phyloP scores from a whole-genome alignment of 768 basidiomycete genomes.

The Collybia mongolica region DNA sequence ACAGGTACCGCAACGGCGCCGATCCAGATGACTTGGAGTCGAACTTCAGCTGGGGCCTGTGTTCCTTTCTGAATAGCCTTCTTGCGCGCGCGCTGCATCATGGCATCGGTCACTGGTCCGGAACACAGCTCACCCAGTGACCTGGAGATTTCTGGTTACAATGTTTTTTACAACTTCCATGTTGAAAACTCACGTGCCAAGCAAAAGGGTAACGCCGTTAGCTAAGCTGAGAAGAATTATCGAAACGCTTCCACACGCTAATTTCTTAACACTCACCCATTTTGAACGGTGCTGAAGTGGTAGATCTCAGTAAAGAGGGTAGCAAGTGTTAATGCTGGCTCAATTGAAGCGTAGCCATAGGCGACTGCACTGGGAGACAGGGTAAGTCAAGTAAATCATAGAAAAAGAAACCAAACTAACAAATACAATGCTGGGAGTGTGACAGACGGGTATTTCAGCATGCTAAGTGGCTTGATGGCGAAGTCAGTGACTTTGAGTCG shows the following conservation, averaged over 20 bases:
- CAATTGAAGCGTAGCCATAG: conserved; percentile 38
- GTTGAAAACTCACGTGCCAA: conserved; percentile 28
- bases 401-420: conserved; percentile 16
- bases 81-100: conserved; percentile 33
- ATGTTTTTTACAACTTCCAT: too few species aligned
- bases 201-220: conserved; percentile 32
- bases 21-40: conserved; percentile 38
- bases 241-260: background rate
- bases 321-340: conserved; percentile 36
- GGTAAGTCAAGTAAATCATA: too few species aligned
- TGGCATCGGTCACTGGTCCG: conserved; percentile 32
- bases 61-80: conserved; percentile 21
- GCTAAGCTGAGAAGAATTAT: conserved; percentile 23
- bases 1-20: conserved; percentile 32
- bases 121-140: conserved; percentile 33
- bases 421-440: conserved; percentile 34
- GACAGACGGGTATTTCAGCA: conserved; percentile 39
- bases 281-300: conserved; percentile 8
- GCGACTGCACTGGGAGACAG: conserved; percentile 24
- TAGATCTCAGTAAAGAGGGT: conserved; percentile 35
- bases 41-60: conserved; percentile 28
- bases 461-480: conserved; percentile 31
- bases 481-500: conserved; percentile 25
- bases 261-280: conserved; percentile 24
- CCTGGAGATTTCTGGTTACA: conserved; percentile 9